These are phyloP conservation scores for Capillidium rhysosporum DNA, from an alignment of 371 early-diverging fungal species.

Conservation along the genomic window DNA sequence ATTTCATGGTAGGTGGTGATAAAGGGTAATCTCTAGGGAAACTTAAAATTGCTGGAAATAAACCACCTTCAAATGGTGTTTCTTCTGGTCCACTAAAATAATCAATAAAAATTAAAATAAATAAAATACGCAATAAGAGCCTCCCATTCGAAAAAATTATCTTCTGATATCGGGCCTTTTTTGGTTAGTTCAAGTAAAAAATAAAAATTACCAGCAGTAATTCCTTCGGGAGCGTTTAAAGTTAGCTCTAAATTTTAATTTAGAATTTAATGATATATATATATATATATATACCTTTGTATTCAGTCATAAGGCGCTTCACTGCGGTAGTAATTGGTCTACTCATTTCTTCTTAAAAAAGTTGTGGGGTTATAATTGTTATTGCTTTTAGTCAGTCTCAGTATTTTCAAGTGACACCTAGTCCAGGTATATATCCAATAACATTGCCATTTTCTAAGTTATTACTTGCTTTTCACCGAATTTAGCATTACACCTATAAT, in stretches of 20 bases:
- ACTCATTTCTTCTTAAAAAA: too few relatives aligned
- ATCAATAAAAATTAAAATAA: not conserved
- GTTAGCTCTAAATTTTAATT: constrained; percentile 50
- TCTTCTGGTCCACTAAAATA: constrained; percentile 19
- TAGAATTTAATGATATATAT: not conserved
- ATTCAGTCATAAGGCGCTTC: constrained; percentile 92
- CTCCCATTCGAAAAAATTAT: constrained; percentile 93
- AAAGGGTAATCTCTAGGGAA: constrained; percentile 94
- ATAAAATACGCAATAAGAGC: constrained; percentile 71
- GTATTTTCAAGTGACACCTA: too few relatives aligned
- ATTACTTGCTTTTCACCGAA: too few relatives aligned
- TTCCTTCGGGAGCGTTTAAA: constrained; percentile 87
- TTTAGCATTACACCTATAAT: too few relatives aligned
- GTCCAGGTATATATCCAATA: too few relatives aligned
- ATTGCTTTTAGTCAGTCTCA: too few relatives aligned
- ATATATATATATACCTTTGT: constrained; percentile 37
- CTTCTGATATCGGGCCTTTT: constrained; percentile 69
- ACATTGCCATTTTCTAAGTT: too few relatives aligned
- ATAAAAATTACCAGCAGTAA: constrained; percentile 54
- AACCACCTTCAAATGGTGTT: constrained; percentile 79
- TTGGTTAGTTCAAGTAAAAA: not conserved
- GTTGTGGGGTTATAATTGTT: too few relatives aligned
- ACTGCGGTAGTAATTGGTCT: constrained; percentile 49
- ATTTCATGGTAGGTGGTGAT: constrained; percentile 78
- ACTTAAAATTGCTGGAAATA: constrained; percentile 61